Conservation (phyloP, 768 basidiomycete species). For the Lentinula boryana region DNA sequence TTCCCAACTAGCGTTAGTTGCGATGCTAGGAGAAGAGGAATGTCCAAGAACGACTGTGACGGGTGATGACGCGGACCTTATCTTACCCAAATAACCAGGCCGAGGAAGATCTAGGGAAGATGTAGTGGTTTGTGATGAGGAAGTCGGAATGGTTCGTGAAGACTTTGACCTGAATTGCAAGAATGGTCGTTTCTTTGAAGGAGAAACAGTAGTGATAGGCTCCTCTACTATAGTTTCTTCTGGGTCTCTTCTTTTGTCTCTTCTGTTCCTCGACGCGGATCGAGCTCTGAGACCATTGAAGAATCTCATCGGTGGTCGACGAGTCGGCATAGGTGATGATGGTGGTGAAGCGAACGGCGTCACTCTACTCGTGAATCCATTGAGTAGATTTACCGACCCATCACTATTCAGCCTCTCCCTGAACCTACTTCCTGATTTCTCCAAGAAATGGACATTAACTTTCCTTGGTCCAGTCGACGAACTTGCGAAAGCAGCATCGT, state of each 20-base stretch:
- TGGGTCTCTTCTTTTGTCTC: neutral
- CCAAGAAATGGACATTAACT: neutral
- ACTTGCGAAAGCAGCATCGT: neutral
- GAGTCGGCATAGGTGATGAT: neutral
- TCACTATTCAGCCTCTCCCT: conserved; percentile 3
- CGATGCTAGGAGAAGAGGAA: neutral
- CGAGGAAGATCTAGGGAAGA: neutral
- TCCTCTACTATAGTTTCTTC: neutral
- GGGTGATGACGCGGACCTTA: neutral
- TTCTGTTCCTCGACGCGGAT: neutral
- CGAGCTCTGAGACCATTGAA: neutral
- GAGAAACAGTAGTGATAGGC: neutral
- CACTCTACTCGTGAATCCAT: neutral
- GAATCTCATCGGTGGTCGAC: neutral
- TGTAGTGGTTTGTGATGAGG: neutral
- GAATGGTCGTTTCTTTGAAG: conserved; percentile 2
- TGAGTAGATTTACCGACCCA: neutral
- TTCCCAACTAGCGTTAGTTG: neutral
- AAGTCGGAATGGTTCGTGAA: neutral
- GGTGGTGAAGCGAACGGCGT: neutral
- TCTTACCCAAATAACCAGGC: neutral
- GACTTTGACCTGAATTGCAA: conserved; percentile 1
- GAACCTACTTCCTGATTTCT: conserved; percentile 5
- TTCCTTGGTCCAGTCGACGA: neutral
- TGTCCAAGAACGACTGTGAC: neutral